A percentile compares a stretch with the other conserved stretches of the same genome.
Conservation (phyloP, 1,284 basidiomycete genomes). For the Athelia psychrophila region DNA sequence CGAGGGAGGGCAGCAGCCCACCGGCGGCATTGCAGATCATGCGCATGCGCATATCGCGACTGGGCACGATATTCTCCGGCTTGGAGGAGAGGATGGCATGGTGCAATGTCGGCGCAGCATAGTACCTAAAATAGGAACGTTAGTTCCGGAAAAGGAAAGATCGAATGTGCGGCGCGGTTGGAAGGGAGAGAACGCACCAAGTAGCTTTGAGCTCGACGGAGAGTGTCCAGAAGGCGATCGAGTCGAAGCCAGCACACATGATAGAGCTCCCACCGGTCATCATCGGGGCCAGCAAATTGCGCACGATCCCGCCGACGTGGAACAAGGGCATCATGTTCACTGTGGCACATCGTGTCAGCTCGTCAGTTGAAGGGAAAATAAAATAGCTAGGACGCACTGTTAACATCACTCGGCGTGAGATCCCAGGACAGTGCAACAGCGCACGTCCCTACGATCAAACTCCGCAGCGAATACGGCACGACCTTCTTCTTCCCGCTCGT, state of each 20-base stretch:
- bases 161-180: too few species aligned
- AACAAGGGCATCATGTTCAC: constrained; percentile 71
- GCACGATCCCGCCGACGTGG: constrained; percentile 65
- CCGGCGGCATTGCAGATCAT: constrained; percentile 48
- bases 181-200: constrained; percentile 36
- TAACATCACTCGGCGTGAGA: constrained; percentile 40
- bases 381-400: constrained; percentile 30
- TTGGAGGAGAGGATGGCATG: constrained; percentile 40
- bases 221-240: constrained; percentile 58
- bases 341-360: constrained; percentile 10
- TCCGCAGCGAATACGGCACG: constrained; percentile 57
- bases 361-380: not conserved
- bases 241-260: constrained; percentile 58
- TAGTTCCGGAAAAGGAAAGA: not conserved
- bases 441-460: constrained; percentile 56
- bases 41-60: constrained; percentile 35
- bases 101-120: constrained; percentile 45
- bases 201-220: constrained; percentile 43
- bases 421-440: constrained; percentile 59
- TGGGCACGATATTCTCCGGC: constrained; percentile 28
- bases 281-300: constrained; percentile 59
- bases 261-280: constrained; percentile 57
- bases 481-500: constrained; percentile 64
- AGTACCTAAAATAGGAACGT: constrained; percentile 32
- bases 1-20: constrained; percentile 41